These are phyloP conservation scores for Cyclanthera cordifolia DNA, from an alignment of 306 rosid species.

Conservation along the genomic window DNA sequence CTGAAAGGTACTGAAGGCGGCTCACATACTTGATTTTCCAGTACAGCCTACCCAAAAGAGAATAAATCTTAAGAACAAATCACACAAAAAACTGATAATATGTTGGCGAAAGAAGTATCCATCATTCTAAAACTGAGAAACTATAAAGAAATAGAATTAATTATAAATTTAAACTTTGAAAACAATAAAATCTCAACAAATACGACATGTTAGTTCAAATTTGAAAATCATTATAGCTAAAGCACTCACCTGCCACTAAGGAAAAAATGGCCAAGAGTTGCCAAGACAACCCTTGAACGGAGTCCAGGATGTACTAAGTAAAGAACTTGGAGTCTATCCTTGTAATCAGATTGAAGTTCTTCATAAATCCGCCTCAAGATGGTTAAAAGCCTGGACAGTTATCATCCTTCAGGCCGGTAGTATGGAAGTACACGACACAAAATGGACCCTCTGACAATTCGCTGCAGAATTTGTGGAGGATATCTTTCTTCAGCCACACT, in stretches of 20 bases:
- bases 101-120: not conserved
- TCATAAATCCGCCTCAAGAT: constrained; percentile 95
- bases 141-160: no score
- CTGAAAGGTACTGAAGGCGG: constrained; percentile 94
- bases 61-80: not conserved
- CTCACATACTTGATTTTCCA: constrained; percentile 85
- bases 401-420: constrained; percentile 70
- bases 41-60: constrained; percentile 42
- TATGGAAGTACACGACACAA: constrained; percentile 76
- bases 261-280: constrained; percentile 76
- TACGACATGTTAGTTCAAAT: not conserved
- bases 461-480: constrained; percentile 52
- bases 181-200: no score
- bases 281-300: constrained; percentile 70
- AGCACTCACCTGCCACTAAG: constrained; percentile 74
- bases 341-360: constrained; percentile 56
- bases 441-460: constrained; percentile 68
- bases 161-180: no score
- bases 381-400: constrained; percentile 85
- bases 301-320: constrained; percentile 88
- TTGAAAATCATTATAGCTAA: not conserved
- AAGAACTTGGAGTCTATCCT: constrained; percentile 70
- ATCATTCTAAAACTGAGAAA: no score
- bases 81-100: not conserved
- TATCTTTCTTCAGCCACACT: constrained; percentile 69